These are phyloP conservation scores for Cladosporium colombiae DNA, from an alignment of 2,329 filamentous ascomycete species.

Conservation along the genomic window DNA sequence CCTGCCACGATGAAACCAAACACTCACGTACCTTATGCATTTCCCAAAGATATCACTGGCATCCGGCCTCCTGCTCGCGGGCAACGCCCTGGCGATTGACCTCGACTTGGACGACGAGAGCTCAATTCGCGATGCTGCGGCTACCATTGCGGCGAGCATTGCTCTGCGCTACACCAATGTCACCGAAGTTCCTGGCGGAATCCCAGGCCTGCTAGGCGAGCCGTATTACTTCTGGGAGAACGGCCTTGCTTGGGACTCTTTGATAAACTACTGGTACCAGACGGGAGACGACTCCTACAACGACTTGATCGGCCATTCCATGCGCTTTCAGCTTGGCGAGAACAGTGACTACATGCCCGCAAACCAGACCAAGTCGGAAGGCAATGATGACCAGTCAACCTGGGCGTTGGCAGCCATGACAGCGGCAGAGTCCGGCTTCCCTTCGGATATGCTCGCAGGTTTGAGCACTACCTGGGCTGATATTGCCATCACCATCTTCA, in stretches of 20 bases:
- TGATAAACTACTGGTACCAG: conserved; percentile 70
- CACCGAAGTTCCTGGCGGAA: background rate
- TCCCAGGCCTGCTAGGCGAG: conserved; percentile 29
- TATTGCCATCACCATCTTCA: conserved; percentile 75
- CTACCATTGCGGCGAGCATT: conserved; percentile 23
- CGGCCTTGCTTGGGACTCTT: conserved; percentile 65
- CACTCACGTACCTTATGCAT: background rate
- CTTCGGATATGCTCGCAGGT: conserved; percentile 58
- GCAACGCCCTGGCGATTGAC: conserved; percentile 24
- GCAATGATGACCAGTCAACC: conserved; percentile 64
- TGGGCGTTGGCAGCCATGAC: conserved; percentile 81
- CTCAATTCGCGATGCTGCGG: conserved; percentile 21
- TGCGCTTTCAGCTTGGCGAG: conserved; percentile 62
- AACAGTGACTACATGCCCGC: conserved; percentile 62
- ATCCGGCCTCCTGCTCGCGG: conserved; percentile 8
- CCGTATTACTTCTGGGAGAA: conserved; percentile 62
- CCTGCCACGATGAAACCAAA: background rate
- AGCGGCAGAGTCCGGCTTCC: conserved; percentile 75
- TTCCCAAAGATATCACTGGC: background rate
- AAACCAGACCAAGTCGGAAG: conserved; percentile 37
- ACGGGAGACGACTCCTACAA: conserved; percentile 66
- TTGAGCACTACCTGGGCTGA: conserved; percentile 69
- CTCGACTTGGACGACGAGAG: conserved; percentile 26
- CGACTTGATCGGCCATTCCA: conserved; percentile 58
- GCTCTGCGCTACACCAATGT: conserved; percentile 26